Evolutionary conservation across 306 rosid genomes (phyloP), one percentile per base, ranked within the genome.

Genomic region (Castanospermum australe): DNA sequence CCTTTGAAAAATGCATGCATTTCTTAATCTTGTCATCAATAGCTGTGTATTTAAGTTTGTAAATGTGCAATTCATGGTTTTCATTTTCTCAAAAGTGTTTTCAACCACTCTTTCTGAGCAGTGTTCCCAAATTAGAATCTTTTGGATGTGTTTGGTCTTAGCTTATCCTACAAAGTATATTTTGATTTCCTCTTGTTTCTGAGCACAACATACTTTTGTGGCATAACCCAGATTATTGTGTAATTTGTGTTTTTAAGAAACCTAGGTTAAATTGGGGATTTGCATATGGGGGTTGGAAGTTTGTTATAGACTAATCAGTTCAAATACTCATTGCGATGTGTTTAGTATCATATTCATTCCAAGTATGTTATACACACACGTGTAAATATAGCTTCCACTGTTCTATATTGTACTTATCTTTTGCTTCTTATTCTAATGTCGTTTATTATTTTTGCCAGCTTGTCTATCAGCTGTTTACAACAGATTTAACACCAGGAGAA

Each of bases 401-500:
- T 18, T 72, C 56, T 35, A 61, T 33, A 13, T 22, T 41, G 68
- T 48, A 45, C 73, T 35, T 15, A 48, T 81, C 52, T 12, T 66
- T 73, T 64, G 55, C 56, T 72, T 50, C 62, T 71, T 55, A 44
- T 72, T 44, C 59, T 75, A 75, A 54, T 39, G 4, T 13, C 55
- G 57, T 64, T 56, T 68, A 42, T 76, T 5, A 42, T 66, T 82
- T 68, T 75, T 78, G 79, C 76, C 90, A 94, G 99, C 97, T 94
- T 86, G 94, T 92, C 78, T 94, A 94, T 87, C 99, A 94, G 88
- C 81, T 94, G 69, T 94, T 94, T 77, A 87, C 95, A 38, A 91
- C 92, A 79, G 86, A 79, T 79, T 87, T 92, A 71, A 86, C 92
- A 75, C 95, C 97, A 68, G 92, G 84, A 11, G 95, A 88, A 79